Evolutionary conservation across 2,329 filamentous ascomycete genomes (phyloP).

Genomic region (Diaporthe ilicicola): DNA sequence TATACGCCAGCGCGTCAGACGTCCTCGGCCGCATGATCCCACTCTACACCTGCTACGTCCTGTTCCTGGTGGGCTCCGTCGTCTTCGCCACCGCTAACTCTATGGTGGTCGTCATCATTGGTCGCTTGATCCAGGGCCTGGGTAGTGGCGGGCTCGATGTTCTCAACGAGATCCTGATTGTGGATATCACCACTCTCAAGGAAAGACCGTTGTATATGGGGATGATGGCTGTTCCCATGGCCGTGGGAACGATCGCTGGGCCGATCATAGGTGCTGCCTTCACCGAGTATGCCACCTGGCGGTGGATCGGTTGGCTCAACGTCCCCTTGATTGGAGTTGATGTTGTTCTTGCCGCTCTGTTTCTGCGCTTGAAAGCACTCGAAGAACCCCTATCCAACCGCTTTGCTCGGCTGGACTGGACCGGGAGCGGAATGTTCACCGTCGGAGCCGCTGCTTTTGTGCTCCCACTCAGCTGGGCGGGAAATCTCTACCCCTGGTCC

Average conservation of each 20-base stretch:
- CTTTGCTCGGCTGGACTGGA: slow-evolving; percentile 43
- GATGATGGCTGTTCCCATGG: slow-evolving; percentile 38
- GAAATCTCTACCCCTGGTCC: slow-evolving; percentile 43
- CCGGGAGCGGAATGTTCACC: slow-evolving; percentile 33
- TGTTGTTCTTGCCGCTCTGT: slow-evolving; percentile 33
- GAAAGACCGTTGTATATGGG: slow-evolving; percentile 42
- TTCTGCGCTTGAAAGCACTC: slow-evolving; percentile 36
- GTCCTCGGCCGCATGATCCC: slow-evolving; percentile 43
- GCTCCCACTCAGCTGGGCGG: slow-evolving; percentile 46
- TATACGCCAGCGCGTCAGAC: slow-evolving; percentile 42
- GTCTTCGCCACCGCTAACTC: slow-evolving; percentile 40
- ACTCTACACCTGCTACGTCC: slow-evolving; percentile 39
- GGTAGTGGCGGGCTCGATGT: slow-evolving; percentile 44
- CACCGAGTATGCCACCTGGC: slow-evolving; percentile 38
- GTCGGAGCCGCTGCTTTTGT: slow-evolving; percentile 40
- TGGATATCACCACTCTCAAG: slow-evolving; percentile 45
- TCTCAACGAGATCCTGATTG: slow-evolving; percentile 43
- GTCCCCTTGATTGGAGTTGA: slow-evolving; percentile 39
- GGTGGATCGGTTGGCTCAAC: slow-evolving; percentile 45
- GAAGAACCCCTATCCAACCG: slow-evolving; percentile 25
- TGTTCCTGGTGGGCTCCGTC: slow-evolving; percentile 49
- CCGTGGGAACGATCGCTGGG: slow-evolving; percentile 41
- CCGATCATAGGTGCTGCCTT: slow-evolving; percentile 43
- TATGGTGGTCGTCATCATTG: slow-evolving; percentile 40
- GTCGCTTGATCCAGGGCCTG: slow-evolving; percentile 41